Base-by-base conservation (phyloP, 208 protist species). In the Acanthamoeba lenticulata region DNA sequence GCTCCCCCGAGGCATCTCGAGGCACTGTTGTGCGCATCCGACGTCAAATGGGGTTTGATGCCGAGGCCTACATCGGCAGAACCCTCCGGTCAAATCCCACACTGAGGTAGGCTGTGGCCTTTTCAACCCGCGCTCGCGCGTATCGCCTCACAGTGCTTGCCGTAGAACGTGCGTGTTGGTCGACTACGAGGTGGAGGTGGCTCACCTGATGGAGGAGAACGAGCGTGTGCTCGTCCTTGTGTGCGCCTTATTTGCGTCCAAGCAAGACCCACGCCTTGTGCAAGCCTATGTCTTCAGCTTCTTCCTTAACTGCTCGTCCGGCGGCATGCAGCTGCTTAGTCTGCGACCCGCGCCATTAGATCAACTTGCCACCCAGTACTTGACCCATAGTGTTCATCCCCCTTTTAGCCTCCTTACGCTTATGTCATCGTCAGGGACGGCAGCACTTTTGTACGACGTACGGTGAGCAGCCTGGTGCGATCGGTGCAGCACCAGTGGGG, bases 291-390 rank as follows among this genome's bases (percentile, higher is more conserved):
- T 47, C 17, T 81, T 81, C 72, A 49, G 36, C 42, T 81, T 81
- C 72, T 81, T 81, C 72, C 42, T 81, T 6, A 81, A 81, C 72
- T 81, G 72, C 42, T 29, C 72, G 24, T 81, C 72, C n/a, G 72
- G 72, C 42, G 72, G 72, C 17, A 49, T 47, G 42, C 72, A 81
- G 42, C 24, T 81, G 72, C 11, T 81, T 17, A 81, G 72, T 38
- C 72, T 49, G 2, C 72, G 72, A 42, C 42, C 38, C 19, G 72
- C n/a, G 72, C 42, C 72, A 1, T 81, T 29, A 13, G 38, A 19
- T n/a, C 72, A 81, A 15, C 34, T 81, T 4, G 42, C 72, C n/a
- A n/a, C 38, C 32, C 2, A 7, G 72, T 49, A 81, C 72, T 29
- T 19, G 38, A 19, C 67, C n/a, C n/a, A n/a, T n/a, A n/a, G n/a